These are phyloP conservation scores for Candida saitoana DNA, from an alignment of 805 yeast genomes.

Conservation along the genomic window DNA sequence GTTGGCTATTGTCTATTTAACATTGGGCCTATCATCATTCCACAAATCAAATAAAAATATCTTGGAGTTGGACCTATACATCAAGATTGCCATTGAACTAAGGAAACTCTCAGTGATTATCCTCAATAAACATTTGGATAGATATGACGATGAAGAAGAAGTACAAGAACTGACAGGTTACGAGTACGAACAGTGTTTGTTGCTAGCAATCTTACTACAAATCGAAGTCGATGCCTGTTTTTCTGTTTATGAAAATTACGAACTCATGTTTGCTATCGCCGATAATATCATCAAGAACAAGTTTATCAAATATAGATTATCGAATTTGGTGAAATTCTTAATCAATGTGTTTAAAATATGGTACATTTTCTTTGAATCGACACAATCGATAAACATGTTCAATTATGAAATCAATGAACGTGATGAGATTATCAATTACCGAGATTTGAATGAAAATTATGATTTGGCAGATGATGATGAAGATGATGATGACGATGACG, in stretches of 20 bases:
- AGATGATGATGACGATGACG: constrained; percentile 13
- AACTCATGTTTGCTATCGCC: constrained; percentile 38
- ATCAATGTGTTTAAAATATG: constrained; percentile 28
- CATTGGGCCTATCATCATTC: constrained; percentile 22
- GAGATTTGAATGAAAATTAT: constrained; percentile 39
- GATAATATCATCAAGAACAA: constrained; percentile 24
- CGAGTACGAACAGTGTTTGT: constrained; percentile 30
- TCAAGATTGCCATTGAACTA: constrained; percentile 26
- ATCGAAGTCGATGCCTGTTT: constrained; percentile 35
- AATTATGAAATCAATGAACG: constrained; percentile 40
- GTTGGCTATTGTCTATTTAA: constrained; percentile 20
- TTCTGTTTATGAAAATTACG: constrained; percentile 41
- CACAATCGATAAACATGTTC: constrained; percentile 45
- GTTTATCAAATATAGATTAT: constrained; percentile 15
- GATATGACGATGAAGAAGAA: constrained; percentile 33
- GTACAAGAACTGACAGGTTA: constrained; percentile 10
- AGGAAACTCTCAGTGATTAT: constrained; percentile 33
- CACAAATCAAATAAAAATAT: constrained; percentile 8
- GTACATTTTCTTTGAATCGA: constrained; percentile 41
- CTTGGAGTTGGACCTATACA: not conserved
- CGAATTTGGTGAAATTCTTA: constrained; percentile 21
- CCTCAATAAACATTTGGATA: constrained; percentile 39
- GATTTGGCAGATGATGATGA: constrained; percentile 21
- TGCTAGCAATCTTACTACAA: constrained; percentile 34
- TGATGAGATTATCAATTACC: constrained; percentile 38